Conservation (phyloP, 2,329 filamentous ascomycete genomes). For the Fusarium tupiense region DNA sequence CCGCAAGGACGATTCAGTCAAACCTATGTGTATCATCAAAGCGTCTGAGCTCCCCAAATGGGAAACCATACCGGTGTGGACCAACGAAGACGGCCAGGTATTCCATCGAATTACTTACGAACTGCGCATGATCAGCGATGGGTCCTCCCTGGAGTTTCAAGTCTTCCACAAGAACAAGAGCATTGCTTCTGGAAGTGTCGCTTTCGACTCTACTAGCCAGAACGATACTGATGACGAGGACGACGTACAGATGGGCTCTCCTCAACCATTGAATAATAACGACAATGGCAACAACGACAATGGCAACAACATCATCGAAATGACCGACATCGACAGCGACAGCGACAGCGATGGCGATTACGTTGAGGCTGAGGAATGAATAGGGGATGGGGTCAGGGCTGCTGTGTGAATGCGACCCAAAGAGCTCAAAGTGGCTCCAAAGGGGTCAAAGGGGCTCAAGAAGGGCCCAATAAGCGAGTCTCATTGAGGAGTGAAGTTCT, state of each 20-base stretch:
- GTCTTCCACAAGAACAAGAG: slow-evolving; percentile 31
- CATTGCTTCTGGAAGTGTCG: slow-evolving; percentile 36
- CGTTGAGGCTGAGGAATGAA: not conserved
- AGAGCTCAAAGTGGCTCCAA: not conserved
- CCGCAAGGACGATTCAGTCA: slow-evolving; percentile 8
- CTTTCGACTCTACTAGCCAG: slow-evolving; percentile 25
- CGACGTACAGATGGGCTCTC: not conserved
- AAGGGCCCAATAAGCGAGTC: not conserved
- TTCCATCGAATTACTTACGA: slow-evolving; percentile 32
- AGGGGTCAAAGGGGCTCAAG: not conserved
- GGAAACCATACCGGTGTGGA: slow-evolving; percentile 18
- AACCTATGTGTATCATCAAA: slow-evolving; percentile 31
- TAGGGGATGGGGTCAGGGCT: not conserved
- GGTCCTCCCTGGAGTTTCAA: slow-evolving; percentile 39
- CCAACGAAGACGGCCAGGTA: slow-evolving; percentile 16
- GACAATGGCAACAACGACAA: not conserved
- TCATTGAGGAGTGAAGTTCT: not conserved
- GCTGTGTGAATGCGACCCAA: not conserved
- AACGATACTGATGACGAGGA: not conserved
- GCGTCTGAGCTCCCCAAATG: slow-evolving; percentile 23
- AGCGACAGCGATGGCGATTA: not conserved
- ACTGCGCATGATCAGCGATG: slow-evolving; percentile 40
- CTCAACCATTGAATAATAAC: not conserved
- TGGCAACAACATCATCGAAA: not conserved
- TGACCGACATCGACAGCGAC: not conserved